Base-by-base conservation (phyloP, 2,329 filamentous ascomycete species). In the Coleophoma cylindrospora region DNA sequence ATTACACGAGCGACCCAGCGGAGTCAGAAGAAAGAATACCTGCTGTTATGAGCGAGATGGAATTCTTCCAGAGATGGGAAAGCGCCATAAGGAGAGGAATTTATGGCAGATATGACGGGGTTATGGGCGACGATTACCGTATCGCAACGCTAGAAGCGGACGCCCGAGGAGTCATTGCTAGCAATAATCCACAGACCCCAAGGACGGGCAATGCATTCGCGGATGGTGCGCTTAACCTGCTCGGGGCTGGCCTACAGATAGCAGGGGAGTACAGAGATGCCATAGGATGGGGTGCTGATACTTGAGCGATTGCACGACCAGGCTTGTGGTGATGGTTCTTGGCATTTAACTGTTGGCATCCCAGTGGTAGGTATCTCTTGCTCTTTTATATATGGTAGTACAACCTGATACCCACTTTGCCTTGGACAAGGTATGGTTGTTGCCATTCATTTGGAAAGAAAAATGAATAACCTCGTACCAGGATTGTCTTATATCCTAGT, bases 21-120 rank as follows among this genome's bases (percentile, higher is more conserved):
- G 54, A 55, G 40, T 47, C 50, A 40, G n/a, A 43, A 11, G 36
- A 44, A 17, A 54, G 61, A 40, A 47, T 34, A 40, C 57, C 54
- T 34, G 47, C 53, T 2, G 55, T 62, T 10, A 54, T 75, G 14
- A 70, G 64, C 32, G 76, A 80, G 57, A 63, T 68, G 38, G 75
- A 81, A 54, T 86, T 82, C 79, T 81, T 82, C 56, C 75, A 79
- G 50, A 67, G 79, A 50, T 89, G 86, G 83, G 74, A 72, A 9
- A 70, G 76, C 5, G 75, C 81, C 3, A 79, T 90, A 47, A 70
- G 73, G 52, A 73, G 74, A 41, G 79, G 84, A 10, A 80, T 84
- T 1, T 62, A 86, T 49, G 75, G 78, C 47, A 74, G 80, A 51
- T 54, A 62, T 47, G 27, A 44, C 9, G 41, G 41, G 11, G 19